A percentile compares a stretch with the other conserved stretches of the same genome.
These are phyloP conservation scores for Aspergillus fumigatus DNA, from an alignment of 2,329 filamentous ascomycete genomes.

Conservation along the genomic window DNA sequence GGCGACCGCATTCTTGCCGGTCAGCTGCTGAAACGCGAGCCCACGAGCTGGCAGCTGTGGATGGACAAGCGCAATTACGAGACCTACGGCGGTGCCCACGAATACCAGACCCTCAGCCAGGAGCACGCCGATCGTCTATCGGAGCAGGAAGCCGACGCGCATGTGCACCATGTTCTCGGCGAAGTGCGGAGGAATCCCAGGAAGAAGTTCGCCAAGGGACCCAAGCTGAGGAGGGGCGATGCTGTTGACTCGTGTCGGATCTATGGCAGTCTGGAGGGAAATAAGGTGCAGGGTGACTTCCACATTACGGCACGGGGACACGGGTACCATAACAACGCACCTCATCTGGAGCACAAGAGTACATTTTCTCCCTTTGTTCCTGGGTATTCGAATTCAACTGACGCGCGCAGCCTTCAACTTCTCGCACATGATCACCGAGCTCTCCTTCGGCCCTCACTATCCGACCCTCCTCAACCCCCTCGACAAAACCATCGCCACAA, in stretches of 20 bases:
- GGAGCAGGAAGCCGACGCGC: conserved; percentile 63
- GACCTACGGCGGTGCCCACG: conserved; percentile 57
- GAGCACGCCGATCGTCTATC: conserved; percentile 54
- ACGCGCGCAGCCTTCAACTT: conserved; percentile 78
- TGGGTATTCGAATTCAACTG: background rate
- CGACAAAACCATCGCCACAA: conserved; percentile 79
- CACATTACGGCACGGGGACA: conserved; percentile 94
- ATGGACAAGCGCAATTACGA: conserved; percentile 59
- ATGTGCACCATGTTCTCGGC: conserved; percentile 85
- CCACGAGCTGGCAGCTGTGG: conserved; percentile 81
- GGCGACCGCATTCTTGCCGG: conserved; percentile 87
- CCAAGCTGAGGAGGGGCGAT: conserved; percentile 54
- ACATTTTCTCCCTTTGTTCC: conserved; percentile 38
- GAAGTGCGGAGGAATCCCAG: conserved; percentile 64
- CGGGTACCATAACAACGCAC: conserved; percentile 78
- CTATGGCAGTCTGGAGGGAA: conserved; percentile 83
- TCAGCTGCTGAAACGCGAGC: conserved; percentile 66
- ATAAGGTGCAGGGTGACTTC: conserved; percentile 97
- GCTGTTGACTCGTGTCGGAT: conserved; percentile 75
- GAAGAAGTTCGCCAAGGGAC: conserved; percentile 67
- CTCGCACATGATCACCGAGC: conserved; percentile 90
- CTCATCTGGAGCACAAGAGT: conserved; percentile 78
- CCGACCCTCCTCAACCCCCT: conserved; percentile 90
- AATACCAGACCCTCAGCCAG: conserved; percentile 53
- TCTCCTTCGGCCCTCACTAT: conserved; percentile 97